Conservation (phyloP, 2,329 filamentous ascomycete genomes). For the Colletotrichum cuscutae region DNA sequence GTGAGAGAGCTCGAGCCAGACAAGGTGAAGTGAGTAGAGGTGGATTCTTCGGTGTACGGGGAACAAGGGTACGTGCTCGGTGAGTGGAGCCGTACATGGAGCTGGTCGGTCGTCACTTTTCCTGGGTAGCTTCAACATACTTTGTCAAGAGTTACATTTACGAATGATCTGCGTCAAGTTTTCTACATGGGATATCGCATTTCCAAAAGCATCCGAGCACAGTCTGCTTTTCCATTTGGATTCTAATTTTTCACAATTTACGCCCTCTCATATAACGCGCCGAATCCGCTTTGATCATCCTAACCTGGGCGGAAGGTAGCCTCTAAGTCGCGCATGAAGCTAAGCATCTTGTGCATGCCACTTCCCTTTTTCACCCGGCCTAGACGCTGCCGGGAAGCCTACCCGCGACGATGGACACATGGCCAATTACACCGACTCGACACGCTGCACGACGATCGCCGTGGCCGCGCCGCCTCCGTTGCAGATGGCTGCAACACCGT, state of each 20-base stretch:
- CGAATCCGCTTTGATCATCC: neutral
- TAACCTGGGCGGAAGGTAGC: conserved; percentile 12
- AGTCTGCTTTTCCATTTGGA: neutral
- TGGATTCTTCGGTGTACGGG: conserved; percentile 23
- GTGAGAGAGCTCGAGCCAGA: neutral
- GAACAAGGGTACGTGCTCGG: conserved; percentile 14
- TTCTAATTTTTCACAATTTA: conserved; percentile 9
- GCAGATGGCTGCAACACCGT: conserved; percentile 95
- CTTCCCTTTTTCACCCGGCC: neutral
- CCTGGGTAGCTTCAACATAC: neutral
- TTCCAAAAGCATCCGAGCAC: neutral
- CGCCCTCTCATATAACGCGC: neutral
- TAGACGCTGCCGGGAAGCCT: neutral
- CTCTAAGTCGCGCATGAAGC: neutral
- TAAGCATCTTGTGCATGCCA: conserved; percentile 15
- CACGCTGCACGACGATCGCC: conserved; percentile 88
- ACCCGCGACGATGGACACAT: neutral
- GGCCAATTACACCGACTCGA: conserved; percentile 65
- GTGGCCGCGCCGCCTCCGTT: conserved; percentile 95
- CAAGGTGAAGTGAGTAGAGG: conserved; percentile 10
- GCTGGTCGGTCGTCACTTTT: neutral
- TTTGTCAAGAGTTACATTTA: neutral
- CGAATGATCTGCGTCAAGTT: neutral
- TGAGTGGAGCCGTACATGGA: neutral
- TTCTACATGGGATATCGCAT: neutral